phyloP scores from a whole-genome alignment of 106 monocot genomes.

The Dioscorea alata region DNA sequence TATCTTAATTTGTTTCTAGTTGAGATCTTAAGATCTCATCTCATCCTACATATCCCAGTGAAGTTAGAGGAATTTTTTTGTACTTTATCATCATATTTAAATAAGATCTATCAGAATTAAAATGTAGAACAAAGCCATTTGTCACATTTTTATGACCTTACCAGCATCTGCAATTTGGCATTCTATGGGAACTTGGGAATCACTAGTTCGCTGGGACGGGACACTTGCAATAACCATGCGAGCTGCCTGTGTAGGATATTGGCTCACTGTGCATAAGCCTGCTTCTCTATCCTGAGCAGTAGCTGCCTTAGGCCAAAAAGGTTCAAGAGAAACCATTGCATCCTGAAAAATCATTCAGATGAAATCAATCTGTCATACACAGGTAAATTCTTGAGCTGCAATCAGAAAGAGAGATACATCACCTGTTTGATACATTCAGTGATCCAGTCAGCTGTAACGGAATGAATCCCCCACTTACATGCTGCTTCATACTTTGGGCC shows the following conservation, averaged over 20 bases:
- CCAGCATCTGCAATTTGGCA: constrained; percentile 19
- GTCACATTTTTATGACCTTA: constrained; percentile 12
- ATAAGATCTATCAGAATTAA: not conserved
- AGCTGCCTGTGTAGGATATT: constrained; percentile 77
- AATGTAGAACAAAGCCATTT: not conserved
- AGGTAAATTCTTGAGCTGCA: no score
- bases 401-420: not conserved
- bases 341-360: constrained; percentile 34
- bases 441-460: constrained; percentile 86
- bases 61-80: no score
- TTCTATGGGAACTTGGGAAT: constrained; percentile 16
- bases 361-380: not conserved
- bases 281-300: constrained; percentile 76
- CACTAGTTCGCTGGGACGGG: constrained; percentile 29
- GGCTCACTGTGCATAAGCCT: constrained; percentile 68
- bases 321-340: constrained; percentile 54
- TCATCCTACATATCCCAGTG: not conserved
- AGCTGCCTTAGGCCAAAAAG: constrained; percentile 60
- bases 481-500: constrained; percentile 90
- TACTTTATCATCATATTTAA: no score
- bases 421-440: constrained; percentile 77
- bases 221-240: constrained; percentile 30
- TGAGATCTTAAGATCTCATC: not conserved
- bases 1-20: constrained; percentile 17
- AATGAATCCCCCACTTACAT: constrained; percentile 66